These are phyloP conservation scores for Penicillium sumatraense DNA, from an alignment of 2,329 filamentous ascomycete species.

Conservation along the genomic window DNA sequence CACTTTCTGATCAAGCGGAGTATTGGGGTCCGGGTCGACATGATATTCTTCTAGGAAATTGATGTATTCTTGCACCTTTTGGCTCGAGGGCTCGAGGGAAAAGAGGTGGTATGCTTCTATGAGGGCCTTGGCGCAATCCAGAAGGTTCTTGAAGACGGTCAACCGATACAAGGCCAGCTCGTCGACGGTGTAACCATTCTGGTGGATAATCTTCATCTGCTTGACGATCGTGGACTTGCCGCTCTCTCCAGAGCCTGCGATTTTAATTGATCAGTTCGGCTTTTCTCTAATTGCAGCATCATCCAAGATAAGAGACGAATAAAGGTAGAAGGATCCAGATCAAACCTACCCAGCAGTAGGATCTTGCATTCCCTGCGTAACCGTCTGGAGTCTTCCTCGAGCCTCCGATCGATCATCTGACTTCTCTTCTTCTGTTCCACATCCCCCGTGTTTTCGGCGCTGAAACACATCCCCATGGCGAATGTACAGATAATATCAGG, in stretches of 20 bases:
- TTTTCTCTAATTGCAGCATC: neutral
- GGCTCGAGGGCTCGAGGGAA: constrained; percentile 75
- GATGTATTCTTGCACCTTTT: constrained; percentile 73
- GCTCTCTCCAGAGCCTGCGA: constrained; percentile 89
- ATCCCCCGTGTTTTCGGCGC: constrained; percentile 77
- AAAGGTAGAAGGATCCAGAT: neutral
- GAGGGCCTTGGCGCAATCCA: constrained; percentile 94
- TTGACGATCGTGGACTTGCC: constrained; percentile 99
- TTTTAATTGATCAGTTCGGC: constrained; percentile 10
- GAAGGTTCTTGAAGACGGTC: constrained; percentile 96
- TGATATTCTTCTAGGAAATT: constrained; percentile 85
- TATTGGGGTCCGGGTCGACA: constrained; percentile 87
- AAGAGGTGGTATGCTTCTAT: constrained; percentile 93
- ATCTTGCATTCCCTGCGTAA: constrained; percentile 99
- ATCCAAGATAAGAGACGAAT: constrained; percentile 2
- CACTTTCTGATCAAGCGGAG: constrained; percentile 78
- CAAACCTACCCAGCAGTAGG: constrained; percentile 75
- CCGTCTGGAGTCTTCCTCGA: constrained; percentile 93
- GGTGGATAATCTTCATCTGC: constrained; percentile 99
- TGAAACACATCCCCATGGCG: constrained; percentile 91
- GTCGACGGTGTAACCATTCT: constrained; percentile 94
- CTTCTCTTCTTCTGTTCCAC: constrained; percentile 94
- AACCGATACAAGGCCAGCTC: constrained; percentile 92
- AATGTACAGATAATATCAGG: constrained; percentile 12
- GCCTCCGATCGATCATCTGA: constrained; percentile 88